These are phyloP conservation scores for Globisporangium viniferum DNA, from an alignment of 352 stramenopile species.

Conservation along the genomic window DNA sequence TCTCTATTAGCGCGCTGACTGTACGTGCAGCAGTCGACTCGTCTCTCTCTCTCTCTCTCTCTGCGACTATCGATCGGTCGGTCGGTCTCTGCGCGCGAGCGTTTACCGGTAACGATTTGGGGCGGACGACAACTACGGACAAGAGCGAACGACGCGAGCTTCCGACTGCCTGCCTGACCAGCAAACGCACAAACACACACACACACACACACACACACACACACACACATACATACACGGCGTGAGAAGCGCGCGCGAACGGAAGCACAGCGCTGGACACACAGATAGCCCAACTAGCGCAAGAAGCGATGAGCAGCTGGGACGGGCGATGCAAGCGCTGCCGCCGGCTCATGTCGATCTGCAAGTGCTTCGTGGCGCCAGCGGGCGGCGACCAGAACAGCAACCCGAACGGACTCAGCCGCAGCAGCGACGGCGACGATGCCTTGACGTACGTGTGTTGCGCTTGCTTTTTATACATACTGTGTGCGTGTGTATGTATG, in stretches of 20 bases:
- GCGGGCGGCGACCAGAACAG: constrained; percentile 9
- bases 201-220: background rate
- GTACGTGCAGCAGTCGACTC: background rate
- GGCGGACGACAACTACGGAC: background rate
- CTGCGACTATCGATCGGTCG: background rate
- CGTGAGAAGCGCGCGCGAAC: background rate
- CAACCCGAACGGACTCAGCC: constrained; percentile 7
- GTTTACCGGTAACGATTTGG: background rate
- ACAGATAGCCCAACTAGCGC: background rate
- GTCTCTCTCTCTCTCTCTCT: background rate
- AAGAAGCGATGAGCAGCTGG: constrained; percentile 14
- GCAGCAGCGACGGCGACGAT: background rate
- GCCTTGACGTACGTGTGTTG: constrained; percentile 10
- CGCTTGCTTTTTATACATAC: background rate
- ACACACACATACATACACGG: too few relatives aligned
- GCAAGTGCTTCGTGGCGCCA: constrained; percentile 14
- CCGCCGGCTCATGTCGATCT: constrained; percentile 20
- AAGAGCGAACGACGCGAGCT: background rate
- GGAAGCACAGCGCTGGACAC: too few relatives aligned
- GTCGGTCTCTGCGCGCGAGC: too few relatives aligned
- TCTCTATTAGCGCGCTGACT: background rate
- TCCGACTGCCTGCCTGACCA: background rate
- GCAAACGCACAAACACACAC: background rate
- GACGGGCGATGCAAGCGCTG: constrained; percentile 19
- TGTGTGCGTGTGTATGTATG: background rate